Conservation (phyloP, 257 asterid species). For the Orobanche coerulescens region DNA sequence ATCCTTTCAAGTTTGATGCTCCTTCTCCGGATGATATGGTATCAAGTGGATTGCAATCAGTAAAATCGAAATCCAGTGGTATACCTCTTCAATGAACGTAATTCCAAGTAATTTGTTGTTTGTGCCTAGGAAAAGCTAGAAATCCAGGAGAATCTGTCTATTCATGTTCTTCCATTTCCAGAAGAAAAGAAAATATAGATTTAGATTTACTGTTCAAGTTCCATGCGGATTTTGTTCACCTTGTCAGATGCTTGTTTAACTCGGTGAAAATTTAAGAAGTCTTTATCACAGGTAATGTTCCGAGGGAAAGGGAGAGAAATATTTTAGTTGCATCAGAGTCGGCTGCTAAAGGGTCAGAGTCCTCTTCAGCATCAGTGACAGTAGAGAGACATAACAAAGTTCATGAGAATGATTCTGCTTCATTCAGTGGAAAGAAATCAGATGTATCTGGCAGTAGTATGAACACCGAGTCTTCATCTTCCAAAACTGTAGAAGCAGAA, state of each 20-base stretch:
- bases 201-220: conserved; percentile 3
- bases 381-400: conserved; percentile 29
- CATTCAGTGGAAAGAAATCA: conserved; percentile 31
- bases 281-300: conserved; percentile 26
- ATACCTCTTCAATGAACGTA: conserved; percentile 13
- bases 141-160: too few relatives aligned
- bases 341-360: conserved; percentile 32
- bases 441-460: conserved; percentile 26
- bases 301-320: conserved; percentile 27
- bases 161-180: neutral
- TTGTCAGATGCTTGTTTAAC: conserved; percentile 16
- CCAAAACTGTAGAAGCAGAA: conserved; percentile 41
- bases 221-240: conserved; percentile 19
- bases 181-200: neutral
- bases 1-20: conserved; percentile 66
- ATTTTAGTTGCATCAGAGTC: conserved; percentile 30
- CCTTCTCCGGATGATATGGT: conserved; percentile 91
- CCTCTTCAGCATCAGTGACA: conserved; percentile 39
- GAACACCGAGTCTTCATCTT: conserved; percentile 37
- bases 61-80: conserved; percentile 52
- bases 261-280: conserved; percentile 21
- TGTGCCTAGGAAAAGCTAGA: neutral
- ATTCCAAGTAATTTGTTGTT: neutral
- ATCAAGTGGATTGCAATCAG: conserved; percentile 45
- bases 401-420: conserved; percentile 31